Base-by-base conservation (phyloP, 2,329 filamentous ascomycete species). In the Zymoseptoria passerinii region DNA sequence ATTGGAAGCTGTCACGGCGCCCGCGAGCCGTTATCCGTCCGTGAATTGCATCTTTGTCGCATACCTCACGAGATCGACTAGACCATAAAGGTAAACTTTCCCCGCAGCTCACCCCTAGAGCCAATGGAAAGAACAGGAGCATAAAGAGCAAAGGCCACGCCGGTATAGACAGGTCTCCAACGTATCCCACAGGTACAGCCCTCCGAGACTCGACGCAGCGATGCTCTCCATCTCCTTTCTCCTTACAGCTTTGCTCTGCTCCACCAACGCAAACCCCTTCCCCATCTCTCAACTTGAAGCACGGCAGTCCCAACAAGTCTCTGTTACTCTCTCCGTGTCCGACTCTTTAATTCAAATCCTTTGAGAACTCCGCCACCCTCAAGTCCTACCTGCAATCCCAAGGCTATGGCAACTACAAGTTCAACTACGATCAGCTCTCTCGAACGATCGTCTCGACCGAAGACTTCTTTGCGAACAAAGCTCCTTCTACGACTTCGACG, bases 361-460 rank as follows among this genome's bases (percentile, higher is more conserved):
- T 61, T 48, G 56, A 61, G 16, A 52, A 61, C 27, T 50, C 59
- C 13, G 56, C 56, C 19, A 58, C 56, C 2, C 28, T 61, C 8
- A 52, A 52, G 18, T 40, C 28, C 27, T 61, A 49, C 23, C 20
- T 61, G n/a, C 59, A 52, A 16, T 54, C 53, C 29, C 48, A 53
- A 50, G 59, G 59, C 10, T 53, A 53, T n/a, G n/a, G n/a, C 48
- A 58, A 55, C 48, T 61, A 61, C 48, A 53, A 55, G n/a, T 48
- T 61, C 53, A 55, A 61, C 18, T 58, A 58, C 29, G 53, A 28
- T 19, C 57, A 61, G 50, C 56, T 61, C 6, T 53, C 59, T 4
- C 53, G 53, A 54, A 56, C 56, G 18, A 40, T 61, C 18, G 48
- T 54, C 18, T 35, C 28, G 18, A 48, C 58, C n/a, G 53, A 61